Evolutionary conservation across 2,329 filamentous ascomycete genomes (phyloP), one percentile per base, ranked within the genome.

Genomic region (Massarina eburnea): DNA sequence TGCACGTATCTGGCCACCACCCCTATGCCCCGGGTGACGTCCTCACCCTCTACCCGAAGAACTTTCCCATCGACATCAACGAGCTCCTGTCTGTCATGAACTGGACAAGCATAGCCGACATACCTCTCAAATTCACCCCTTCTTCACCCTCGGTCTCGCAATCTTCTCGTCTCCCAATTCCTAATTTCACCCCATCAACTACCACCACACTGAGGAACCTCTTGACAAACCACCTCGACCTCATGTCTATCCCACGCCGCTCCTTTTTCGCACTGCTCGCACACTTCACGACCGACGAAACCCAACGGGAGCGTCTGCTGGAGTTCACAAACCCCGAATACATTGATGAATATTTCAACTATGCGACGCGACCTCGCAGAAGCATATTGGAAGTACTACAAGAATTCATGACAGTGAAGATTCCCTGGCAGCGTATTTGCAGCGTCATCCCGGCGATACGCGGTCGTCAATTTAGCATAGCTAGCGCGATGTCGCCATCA

Each of bases 391-490:
- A 99, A 71, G 86, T 96, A 3, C 79, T 99, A 21, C 85, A 92
- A 45, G 94, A 99, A 58, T 99, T 99, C 59, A 81, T 87, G 33
- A 86, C 82, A 0, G 86, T 97, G 43, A 85, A 85, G 51, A 83
- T 99, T 2, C 91, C 94, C 0, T 88, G 85, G 71, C 76, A 86
- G 44, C 82, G 85, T 39, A 78, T 86, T 1, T 78, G 88, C 8
- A 83, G 85, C 43, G 77, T 91, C 14, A 85, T 99, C 43, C 94
- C 94, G 0, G 61, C 85, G 3, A 85, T 97, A 37, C 84, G 90
- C n/a, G 87, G 85, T n/a, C 81, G 94, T 5, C 88, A 95, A 58
- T 99, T 96, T 66, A 96, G 91, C 68, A 91, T 97, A 49, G 89
- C 90, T 26, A 94, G 88, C 52, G 86, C 87, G 6, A 85, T 84